Conservation (phyloP, 2,329 filamentous ascomycete genomes). For the Arthroderma sp. region DNA sequence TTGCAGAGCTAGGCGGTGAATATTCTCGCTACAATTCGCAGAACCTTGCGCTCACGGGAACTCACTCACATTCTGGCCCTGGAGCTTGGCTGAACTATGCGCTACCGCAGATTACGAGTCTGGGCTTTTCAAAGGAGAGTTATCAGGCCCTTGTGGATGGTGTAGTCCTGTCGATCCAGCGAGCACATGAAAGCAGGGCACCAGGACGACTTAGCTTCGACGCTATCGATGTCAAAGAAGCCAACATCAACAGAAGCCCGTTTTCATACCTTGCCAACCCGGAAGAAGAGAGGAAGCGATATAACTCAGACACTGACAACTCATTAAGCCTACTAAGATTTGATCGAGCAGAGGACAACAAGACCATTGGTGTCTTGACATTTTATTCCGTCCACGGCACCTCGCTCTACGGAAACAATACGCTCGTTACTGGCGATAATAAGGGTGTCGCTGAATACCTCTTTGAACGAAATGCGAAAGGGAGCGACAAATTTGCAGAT, state of each 20-base stretch:
- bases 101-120: constrained; percentile 75
- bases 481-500: constrained; percentile 43
- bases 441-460: constrained; percentile 84
- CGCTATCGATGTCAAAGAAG: constrained; percentile 55
- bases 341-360: constrained; percentile 57
- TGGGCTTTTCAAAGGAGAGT: constrained; percentile 75
- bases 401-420: constrained; percentile 83
- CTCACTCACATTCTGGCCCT: constrained; percentile 83
- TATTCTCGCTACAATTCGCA: constrained; percentile 64
- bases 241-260: constrained; percentile 79
- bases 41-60: constrained; percentile 82
- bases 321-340: constrained; percentile 70
- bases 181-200: constrained; percentile 60
- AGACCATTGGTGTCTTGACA: constrained; percentile 67
- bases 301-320: constrained; percentile 56
- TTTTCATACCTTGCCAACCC: constrained; percentile 84
- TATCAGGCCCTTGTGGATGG: constrained; percentile 84
- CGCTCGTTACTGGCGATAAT: constrained; percentile 83
- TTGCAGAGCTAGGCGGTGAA: constrained; percentile 54
- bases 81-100: constrained; percentile 93
- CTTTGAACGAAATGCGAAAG: constrained; percentile 56
- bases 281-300: constrained; percentile 55
- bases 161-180: constrained; percentile 63
- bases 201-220: constrained; percentile 61
- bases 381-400: constrained; percentile 93